Conservation (phyloP, 2,329 filamentous ascomycete genomes). For the Polychaeton citri region DNA sequence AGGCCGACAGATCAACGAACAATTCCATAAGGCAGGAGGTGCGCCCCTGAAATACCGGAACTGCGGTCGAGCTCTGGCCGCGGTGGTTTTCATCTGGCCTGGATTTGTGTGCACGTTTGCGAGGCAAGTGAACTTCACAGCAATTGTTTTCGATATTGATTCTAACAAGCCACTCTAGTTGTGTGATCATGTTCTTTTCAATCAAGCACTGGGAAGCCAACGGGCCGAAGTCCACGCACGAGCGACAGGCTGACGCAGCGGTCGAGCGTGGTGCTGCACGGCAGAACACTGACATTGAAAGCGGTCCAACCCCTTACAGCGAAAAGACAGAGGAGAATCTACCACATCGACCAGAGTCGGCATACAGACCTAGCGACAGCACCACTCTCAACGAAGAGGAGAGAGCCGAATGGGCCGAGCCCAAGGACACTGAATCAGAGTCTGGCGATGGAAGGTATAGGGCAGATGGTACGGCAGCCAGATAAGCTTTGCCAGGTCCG, state of each 20-base stretch:
- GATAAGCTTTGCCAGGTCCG: no score
- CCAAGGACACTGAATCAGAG: background rate
- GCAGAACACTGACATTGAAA: constrained; percentile 6
- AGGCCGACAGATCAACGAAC: constrained; percentile 16
- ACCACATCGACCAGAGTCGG: background rate
- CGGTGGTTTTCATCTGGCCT: constrained; percentile 40
- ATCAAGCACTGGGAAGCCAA: constrained; percentile 22
- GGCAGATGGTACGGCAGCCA: constrained; percentile 2
- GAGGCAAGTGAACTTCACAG: constrained; percentile 26
- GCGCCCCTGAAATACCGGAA: constrained; percentile 32
- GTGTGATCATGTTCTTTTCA: constrained; percentile 25
- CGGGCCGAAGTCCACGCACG: constrained; percentile 27
- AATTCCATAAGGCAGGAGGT: constrained; percentile 23
- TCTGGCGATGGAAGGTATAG: background rate
- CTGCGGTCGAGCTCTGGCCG: constrained; percentile 38
- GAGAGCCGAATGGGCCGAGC: background rate
- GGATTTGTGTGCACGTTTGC: constrained; percentile 36
- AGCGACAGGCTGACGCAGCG: constrained; percentile 4
- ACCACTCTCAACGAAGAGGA: background rate
- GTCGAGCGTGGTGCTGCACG: background rate
- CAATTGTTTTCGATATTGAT: no score
- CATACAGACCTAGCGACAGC: background rate
- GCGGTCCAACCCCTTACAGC: constrained; percentile 1
- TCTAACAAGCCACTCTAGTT: constrained; percentile 15
- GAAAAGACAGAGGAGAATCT: background rate